Percentiles rank a stretch among this genome's conserved stretches.
Evolutionary conservation across 768 basidiomycete species (phyloP).

Genomic region (Termitomyces titanicus): DNA sequence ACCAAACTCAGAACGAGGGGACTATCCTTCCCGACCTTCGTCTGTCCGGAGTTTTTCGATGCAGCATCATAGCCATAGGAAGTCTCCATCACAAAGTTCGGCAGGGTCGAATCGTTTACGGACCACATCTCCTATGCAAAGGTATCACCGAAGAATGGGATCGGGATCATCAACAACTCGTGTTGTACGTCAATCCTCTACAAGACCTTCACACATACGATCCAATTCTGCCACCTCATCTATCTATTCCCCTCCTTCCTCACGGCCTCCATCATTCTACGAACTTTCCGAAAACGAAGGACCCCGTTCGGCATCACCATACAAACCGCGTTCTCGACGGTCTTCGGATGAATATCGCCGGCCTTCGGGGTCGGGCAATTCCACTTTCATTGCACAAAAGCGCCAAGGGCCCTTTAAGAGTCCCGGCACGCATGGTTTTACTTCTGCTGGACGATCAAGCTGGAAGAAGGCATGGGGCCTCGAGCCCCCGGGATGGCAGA

Average conservation of each 20-base stretch:
- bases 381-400: constrained; percentile 82
- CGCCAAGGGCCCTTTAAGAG: constrained; percentile 69
- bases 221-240: constrained; percentile 79
- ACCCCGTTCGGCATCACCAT: constrained; percentile 62
- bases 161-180: constrained; percentile 77
- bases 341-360: constrained; percentile 46
- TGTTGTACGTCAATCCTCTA: constrained; percentile 57
- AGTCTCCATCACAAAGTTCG: constrained; percentile 77
- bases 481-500: constrained; percentile 84
- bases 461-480: constrained; percentile 92
- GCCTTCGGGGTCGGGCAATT: constrained; percentile 33
- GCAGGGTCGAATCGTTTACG: constrained; percentile 61
- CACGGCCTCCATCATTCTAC: constrained; percentile 74
- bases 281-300: constrained; percentile 70
- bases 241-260: constrained; percentile 70
- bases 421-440: constrained; percentile 39
- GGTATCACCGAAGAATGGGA: constrained; percentile 73
- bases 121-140: constrained; percentile 77
- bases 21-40: constrained; percentile 75
- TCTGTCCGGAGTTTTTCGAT: constrained; percentile 78
- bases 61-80: constrained; percentile 66
- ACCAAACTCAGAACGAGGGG: constrained; percentile 83
- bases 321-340: constrained; percentile 45
- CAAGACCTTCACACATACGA: constrained; percentile 55
- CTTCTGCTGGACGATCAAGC: constrained; percentile 59